Conservation (phyloP, 257 asterid species). For the Verbascum thapsus region DNA sequence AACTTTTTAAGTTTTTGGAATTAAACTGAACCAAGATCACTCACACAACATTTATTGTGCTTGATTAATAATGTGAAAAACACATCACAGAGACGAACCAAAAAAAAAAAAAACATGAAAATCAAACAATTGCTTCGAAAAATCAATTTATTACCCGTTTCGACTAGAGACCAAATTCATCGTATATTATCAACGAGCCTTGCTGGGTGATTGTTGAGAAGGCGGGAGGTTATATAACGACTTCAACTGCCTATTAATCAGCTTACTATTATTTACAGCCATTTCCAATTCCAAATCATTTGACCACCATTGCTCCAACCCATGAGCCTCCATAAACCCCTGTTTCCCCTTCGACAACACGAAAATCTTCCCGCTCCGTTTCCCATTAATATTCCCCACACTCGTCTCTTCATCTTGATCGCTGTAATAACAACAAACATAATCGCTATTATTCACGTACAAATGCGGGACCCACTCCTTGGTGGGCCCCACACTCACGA, state of each 20-base stretch:
- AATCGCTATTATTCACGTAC: slow-evolving; percentile 88
- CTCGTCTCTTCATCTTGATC: slow-evolving; percentile 48
- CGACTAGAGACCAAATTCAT: too few species aligned
- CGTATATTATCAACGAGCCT: slow-evolving; percentile 29
- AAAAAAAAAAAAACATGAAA: too few species aligned
- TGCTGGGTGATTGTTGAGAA: slow-evolving; percentile 48
- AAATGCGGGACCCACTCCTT: slow-evolving; percentile 87
- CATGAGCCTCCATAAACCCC: slow-evolving; percentile 94
- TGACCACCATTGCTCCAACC: slow-evolving; percentile 99
- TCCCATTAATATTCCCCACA: slow-evolving; percentile 65
- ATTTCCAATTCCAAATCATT: slow-evolving; percentile 79
- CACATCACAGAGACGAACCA: too few species aligned
- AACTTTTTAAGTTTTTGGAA: too few species aligned
- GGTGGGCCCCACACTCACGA: slow-evolving; percentile 45
- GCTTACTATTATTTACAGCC: slow-evolving; percentile 79
- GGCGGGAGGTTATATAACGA: slow-evolving; percentile 71
- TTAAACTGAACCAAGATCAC: too few species aligned
- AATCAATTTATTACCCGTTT: too few species aligned
- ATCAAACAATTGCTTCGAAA: too few species aligned
- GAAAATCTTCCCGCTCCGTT: slow-evolving; percentile 69
- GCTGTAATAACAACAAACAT: slow-evolving; percentile 82
- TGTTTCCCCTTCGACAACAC: slow-evolving; percentile 86
- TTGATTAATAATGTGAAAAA: too few species aligned
- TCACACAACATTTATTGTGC: too few species aligned
- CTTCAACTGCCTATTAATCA: slow-evolving; percentile 87